Evolutionary conservation across 1,284 basidiomycete species (phyloP).

Genomic region (Cryptococcus amylolentus): DNA sequence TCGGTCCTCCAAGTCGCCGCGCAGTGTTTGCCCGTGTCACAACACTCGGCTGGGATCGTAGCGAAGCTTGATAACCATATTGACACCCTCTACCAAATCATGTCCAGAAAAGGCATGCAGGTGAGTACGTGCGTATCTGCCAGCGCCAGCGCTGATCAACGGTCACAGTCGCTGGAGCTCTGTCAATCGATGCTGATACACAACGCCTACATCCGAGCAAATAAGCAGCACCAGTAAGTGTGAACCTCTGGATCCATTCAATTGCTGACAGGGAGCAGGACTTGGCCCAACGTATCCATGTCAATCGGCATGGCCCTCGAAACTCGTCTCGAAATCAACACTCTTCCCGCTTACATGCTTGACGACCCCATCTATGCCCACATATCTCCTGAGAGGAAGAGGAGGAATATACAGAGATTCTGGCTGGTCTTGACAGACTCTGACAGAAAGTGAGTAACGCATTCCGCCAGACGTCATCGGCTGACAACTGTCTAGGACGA

Average conservation of each 20-base stretch:
- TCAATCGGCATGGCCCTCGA: constrained; percentile 16
- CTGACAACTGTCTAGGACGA: constrained; percentile 4
- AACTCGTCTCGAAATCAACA: constrained; percentile 12
- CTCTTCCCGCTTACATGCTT: constrained; percentile 11
- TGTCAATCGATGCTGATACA: constrained; percentile 15
- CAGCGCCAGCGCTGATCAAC: background rate
- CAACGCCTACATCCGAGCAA: constrained; percentile 8
- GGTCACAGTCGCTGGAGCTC: constrained; percentile 17
- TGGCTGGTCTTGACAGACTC: constrained; percentile 13
- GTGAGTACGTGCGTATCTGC: background rate
- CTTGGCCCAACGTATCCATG: constrained; percentile 12
- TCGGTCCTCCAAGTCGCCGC: constrained; percentile 12
- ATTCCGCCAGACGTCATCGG: too few species aligned
- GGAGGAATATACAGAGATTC: constrained; percentile 15
- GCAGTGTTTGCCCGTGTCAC: constrained; percentile 18
- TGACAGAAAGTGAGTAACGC: constrained; percentile 9
- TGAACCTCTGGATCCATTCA: background rate
- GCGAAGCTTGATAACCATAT: constrained; percentile 15
- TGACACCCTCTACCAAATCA: constrained; percentile 10
- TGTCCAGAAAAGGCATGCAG: constrained; percentile 10
- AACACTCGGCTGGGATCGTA: constrained; percentile 13
- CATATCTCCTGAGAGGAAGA: constrained; percentile 1
- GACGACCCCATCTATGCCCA: constrained; percentile 10
- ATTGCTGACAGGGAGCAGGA: constrained; percentile 2
- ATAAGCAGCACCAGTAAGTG: constrained; percentile 14